Percentiles rank a stretch among this genome's conserved stretches.
Evolutionary conservation across 2,329 filamentous ascomycete species (phyloP).

Genomic region (Emmonsiellopsis sp.): DNA sequence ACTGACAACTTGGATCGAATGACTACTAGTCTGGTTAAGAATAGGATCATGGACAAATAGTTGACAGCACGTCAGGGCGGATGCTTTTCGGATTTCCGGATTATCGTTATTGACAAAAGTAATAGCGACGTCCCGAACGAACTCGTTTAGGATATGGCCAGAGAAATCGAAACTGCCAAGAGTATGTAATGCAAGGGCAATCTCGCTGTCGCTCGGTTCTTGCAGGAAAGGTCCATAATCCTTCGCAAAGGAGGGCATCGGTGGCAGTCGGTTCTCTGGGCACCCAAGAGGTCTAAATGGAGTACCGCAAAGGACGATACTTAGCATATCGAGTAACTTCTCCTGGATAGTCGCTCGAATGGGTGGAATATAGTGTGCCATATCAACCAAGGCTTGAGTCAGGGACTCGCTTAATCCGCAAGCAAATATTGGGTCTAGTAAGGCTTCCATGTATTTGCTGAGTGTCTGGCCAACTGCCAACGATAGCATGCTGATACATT

Average conservation of each 20-base stretch:
- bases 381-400: slow-evolving; percentile 91
- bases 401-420: slow-evolving; percentile 90
- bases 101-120: slow-evolving; percentile 97
- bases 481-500: slow-evolving; percentile 93
- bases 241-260: slow-evolving; percentile 73
- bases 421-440: slow-evolving; percentile 92
- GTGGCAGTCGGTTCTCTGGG: slow-evolving; percentile 72
- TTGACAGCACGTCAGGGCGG: slow-evolving; percentile 93
- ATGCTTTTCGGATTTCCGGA: slow-evolving; percentile 83
- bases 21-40: slow-evolving; percentile 93
- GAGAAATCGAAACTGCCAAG: slow-evolving; percentile 96
- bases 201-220: slow-evolving; percentile 70
- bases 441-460: slow-evolving; percentile 95
- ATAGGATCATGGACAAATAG: slow-evolving; percentile 95
- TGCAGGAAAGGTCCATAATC: slow-evolving; percentile 79
- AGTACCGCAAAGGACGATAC: slow-evolving; percentile 82
- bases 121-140: slow-evolving; percentile 94
- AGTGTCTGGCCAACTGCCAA: slow-evolving; percentile 92
- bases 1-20: slow-evolving; percentile 92
- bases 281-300: slow-evolving; percentile 89
- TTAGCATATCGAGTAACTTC: slow-evolving; percentile 85
- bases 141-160: slow-evolving; percentile 88
- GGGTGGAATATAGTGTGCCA: slow-evolving; percentile 97
- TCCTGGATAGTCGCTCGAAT: slow-evolving; percentile 91
- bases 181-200: slow-evolving; percentile 87